phyloP scores from a whole-genome alignment of 495 filamentous ascomycete genomes.

The Immersiella caudata region DNA sequence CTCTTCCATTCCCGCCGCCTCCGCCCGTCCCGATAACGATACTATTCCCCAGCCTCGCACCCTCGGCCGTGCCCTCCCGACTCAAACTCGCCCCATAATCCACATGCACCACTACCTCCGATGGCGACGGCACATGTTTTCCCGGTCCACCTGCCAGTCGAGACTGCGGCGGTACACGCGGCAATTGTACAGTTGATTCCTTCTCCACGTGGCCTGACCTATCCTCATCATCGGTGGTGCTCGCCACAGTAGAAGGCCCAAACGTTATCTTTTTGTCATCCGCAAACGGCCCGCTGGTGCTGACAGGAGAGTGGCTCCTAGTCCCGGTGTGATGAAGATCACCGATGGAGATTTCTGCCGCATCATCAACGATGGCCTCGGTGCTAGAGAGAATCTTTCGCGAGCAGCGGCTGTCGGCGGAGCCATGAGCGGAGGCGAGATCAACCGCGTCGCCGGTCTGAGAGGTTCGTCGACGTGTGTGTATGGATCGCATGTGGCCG shows the following conservation, averaged over 20 bases:
- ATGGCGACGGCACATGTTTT: constrained; percentile 12
- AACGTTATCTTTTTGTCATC: constrained; percentile 16
- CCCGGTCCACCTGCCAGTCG: not conserved
- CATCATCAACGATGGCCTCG: constrained; percentile 29
- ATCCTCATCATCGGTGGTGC: not conserved
- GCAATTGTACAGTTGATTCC: not conserved
- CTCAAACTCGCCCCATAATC: constrained; percentile 30
- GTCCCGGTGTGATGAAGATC: not conserved
- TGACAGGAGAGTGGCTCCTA: constrained; percentile 15
- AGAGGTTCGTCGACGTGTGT: not conserved
- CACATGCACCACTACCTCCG: constrained; percentile 30
- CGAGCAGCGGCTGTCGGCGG: constrained; percentile 23
- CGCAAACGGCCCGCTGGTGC: constrained; percentile 20
- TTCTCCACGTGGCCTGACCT: not conserved
- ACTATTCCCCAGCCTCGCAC: constrained; percentile 26
- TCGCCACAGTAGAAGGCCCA: not conserved
- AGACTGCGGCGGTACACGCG: constrained; percentile 4
- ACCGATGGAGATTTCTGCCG: constrained; percentile 28
- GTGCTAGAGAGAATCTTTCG: constrained; percentile 23
- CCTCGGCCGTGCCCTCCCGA: constrained; percentile 15
- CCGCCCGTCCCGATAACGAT: constrained; percentile 25
- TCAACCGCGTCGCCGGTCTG: not conserved
- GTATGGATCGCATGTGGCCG: constrained; percentile 13
- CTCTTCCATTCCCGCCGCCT: not conserved
- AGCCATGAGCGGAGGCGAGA: not conserved